Evolutionary conservation across 2,329 filamentous ascomycete species (phyloP).

Genomic region (Aspergillus persii): DNA sequence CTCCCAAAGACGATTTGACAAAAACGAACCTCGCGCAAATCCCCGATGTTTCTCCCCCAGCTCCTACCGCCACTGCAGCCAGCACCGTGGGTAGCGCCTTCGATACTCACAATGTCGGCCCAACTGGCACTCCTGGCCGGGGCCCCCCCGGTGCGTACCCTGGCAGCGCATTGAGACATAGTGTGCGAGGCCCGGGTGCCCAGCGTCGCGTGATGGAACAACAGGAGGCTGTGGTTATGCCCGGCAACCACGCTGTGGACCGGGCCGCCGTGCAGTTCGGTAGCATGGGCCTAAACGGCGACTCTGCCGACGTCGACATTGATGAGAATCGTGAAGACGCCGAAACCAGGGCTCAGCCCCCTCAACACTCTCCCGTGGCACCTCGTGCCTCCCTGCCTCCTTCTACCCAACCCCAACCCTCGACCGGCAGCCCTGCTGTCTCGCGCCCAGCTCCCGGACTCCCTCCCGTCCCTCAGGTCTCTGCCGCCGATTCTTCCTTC

Average conservation of each 20-base stretch:
- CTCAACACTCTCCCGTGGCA: conserved; percentile 84
- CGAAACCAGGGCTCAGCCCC: conserved; percentile 89
- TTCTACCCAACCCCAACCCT: conserved; percentile 38
- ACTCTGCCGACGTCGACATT: conserved; percentile 61
- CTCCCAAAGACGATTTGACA: conserved; percentile 79
- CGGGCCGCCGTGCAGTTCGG: conserved; percentile 93
- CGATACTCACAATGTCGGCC: conserved; percentile 64
- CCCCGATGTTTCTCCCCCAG: conserved; percentile 73
- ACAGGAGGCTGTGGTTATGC: conserved; percentile 97
- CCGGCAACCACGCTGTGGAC: conserved; percentile 91
- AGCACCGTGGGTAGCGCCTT: conserved; percentile 87
- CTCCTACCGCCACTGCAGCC: conserved; percentile 76
- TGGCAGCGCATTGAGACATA: conserved; percentile 71
- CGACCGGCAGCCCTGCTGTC: conserved; percentile 43
- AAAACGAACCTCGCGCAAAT: conserved; percentile 90
- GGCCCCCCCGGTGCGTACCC: conserved; percentile 71
- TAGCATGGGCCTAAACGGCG: conserved; percentile 83
- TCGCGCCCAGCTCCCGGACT: conserved; percentile 62
- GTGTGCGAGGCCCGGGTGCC: conserved; percentile 75
- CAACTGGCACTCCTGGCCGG: conserved; percentile 52
- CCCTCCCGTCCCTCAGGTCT: conserved; percentile 58
- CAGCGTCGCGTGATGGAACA: conserved; percentile 88
- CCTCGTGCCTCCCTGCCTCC: conserved; percentile 86
- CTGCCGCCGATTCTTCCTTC: conserved; percentile 47
- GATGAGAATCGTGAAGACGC: conserved; percentile 94